phyloP scores from a whole-genome alignment of 2,329 filamentous ascomycete species.

The Colletotrichum tropicicola region DNA sequence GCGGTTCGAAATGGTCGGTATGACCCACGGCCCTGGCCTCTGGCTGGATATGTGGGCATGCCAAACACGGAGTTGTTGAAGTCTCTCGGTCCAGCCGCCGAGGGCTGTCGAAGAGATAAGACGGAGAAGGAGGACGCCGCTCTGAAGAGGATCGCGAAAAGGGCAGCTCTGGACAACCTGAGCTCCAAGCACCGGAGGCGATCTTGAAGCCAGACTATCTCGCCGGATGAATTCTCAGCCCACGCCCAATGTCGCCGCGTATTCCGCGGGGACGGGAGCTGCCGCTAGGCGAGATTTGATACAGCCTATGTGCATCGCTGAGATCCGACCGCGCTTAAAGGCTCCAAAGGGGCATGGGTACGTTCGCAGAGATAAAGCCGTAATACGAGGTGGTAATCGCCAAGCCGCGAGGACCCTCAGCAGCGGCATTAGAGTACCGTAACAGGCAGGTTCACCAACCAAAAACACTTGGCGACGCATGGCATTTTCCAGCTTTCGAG shows the following conservation, averaged over 20 bases:
- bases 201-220: neutral
- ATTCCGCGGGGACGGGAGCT: neutral
- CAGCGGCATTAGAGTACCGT: neutral
- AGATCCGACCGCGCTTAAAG: neutral
- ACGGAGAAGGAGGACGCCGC: neutral
- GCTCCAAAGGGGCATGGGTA: neutral
- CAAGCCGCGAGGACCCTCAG: neutral
- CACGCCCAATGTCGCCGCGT: neutral
- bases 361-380: neutral
- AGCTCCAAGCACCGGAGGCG: neutral
- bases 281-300: neutral
- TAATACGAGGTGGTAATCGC: conserved; percentile 3
- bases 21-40: neutral
- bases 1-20: neutral
- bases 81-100: conserved; percentile 10
- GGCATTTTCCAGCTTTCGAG: neutral
- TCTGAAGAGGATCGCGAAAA: neutral
- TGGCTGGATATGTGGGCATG: neutral
- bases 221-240: too few species aligned
- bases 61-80: neutral
- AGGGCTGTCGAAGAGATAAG: neutral
- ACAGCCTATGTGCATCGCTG: neutral
- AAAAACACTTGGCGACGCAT: neutral
- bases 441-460: neutral
- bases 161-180: neutral